phyloP scores from a whole-genome alignment of 805 yeast species.

The Metschnikowia gelsemii region DNA sequence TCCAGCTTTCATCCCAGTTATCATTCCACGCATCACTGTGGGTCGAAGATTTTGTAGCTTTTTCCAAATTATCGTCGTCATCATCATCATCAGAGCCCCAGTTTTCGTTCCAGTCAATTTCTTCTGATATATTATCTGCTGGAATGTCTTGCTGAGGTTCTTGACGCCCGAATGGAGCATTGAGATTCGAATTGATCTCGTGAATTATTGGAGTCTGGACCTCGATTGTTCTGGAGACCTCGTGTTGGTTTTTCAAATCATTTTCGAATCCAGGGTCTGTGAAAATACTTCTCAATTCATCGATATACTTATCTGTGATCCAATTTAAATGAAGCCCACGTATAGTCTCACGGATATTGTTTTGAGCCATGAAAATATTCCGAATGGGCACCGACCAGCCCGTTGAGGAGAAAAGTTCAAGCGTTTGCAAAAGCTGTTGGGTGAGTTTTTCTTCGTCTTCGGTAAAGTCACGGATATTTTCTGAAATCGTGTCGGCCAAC shows the following conservation, averaged over 20 bases:
- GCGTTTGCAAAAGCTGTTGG: slow-evolving; percentile 21
- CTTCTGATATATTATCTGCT: slow-evolving; percentile 7
- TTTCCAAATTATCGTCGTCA: slow-evolving; percentile 5
- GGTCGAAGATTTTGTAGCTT: slow-evolving; percentile 5
- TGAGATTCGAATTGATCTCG: not conserved
- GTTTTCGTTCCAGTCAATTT: slow-evolving; percentile 18
- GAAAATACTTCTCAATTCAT: slow-evolving; percentile 27
- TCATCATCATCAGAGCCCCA: slow-evolving; percentile 22
- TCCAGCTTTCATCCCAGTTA: slow-evolving; percentile 20
- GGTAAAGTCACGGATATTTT: slow-evolving; percentile 27
- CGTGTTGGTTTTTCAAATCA: slow-evolving; percentile 11
- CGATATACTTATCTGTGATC: slow-evolving; percentile 34
- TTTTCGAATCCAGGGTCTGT: slow-evolving; percentile 9
- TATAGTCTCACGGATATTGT: slow-evolving; percentile 26
- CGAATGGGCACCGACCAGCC: slow-evolving; percentile 30
- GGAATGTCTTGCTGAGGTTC: not conserved
- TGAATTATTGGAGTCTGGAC: not conserved
- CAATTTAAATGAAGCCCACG: slow-evolving; percentile 31
- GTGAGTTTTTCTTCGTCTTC: slow-evolving; percentile 20
- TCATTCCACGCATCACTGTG: slow-evolving; percentile 17
- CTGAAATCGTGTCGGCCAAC: slow-evolving; percentile 31
- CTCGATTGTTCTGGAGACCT: slow-evolving; percentile 19
- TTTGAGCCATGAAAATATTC: slow-evolving; percentile 15
- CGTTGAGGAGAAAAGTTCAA: slow-evolving; percentile 21
- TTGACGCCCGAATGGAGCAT: not conserved